These are phyloP conservation scores for Mesostigma viride DNA, from an alignment of 139 green algal genomes.

Conservation along the genomic window DNA sequence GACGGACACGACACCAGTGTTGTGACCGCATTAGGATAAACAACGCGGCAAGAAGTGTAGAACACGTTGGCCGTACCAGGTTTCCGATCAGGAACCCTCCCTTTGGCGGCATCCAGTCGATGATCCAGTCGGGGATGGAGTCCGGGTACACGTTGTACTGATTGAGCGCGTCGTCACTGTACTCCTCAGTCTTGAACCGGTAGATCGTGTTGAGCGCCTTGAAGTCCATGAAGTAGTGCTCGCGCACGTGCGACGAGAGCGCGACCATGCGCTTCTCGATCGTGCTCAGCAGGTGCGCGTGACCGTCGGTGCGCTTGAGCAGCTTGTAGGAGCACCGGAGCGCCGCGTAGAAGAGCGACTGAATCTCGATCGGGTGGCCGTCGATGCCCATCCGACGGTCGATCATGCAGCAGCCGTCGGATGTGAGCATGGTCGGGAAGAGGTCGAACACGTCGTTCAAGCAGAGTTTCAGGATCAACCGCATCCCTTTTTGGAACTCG, in stretches of 20 bases:
- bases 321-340: constrained; percentile 17
- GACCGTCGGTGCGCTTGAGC: constrained; percentile 11
- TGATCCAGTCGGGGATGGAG: constrained; percentile 33
- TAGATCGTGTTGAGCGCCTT: constrained; percentile 27
- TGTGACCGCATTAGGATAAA: no score
- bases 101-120: constrained; percentile 2
- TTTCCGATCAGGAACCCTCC: not conserved
- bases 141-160: constrained; percentile 35
- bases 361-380: constrained; percentile 27
- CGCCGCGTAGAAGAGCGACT: constrained; percentile 24
- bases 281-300: constrained; percentile 8
- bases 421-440: constrained; percentile 27
- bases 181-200: constrained; percentile 32
- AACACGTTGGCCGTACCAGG: no score
- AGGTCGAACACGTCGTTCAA: constrained; percentile 28
- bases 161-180: constrained; percentile 27
- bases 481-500: constrained; percentile 27
- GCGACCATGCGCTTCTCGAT: constrained; percentile 19
- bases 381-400: constrained; percentile 25
- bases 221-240: constrained; percentile 28
- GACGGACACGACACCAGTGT: no score
- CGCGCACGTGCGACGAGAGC: constrained; percentile 20
- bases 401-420: constrained; percentile 32
- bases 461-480: constrained; percentile 30
- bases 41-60: no score